A percentile compares a stretch with the other conserved stretches of the same genome.
Conservation (phyloP, 2,329 filamentous ascomycete species). For the Cryphonectria naterciae region DNA sequence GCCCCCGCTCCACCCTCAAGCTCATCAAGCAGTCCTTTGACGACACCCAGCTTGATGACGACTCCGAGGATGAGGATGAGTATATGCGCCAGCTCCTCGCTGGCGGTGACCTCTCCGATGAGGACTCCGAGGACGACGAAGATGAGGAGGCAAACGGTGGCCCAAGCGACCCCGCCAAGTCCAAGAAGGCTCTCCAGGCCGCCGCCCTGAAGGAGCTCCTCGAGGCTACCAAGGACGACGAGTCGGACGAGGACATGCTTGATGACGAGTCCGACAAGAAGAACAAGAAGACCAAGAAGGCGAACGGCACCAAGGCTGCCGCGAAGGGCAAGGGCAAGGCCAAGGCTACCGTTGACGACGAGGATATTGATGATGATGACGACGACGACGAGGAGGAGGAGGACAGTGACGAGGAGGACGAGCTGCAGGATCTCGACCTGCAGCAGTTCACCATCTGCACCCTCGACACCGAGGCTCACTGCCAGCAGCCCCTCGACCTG, state of each 20-base stretch:
- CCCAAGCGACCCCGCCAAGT: slow-evolving; percentile 88
- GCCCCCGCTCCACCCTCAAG: slow-evolving; percentile 85
- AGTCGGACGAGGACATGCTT: slow-evolving; percentile 72
- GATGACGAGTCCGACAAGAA: slow-evolving; percentile 58
- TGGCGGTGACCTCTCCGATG: slow-evolving; percentile 55
- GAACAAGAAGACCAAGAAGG: slow-evolving; percentile 61
- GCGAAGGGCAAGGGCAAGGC: slow-evolving; percentile 43
- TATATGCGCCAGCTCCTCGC: slow-evolving; percentile 59
- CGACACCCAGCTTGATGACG: slow-evolving; percentile 54
- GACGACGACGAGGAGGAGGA: slow-evolving; percentile 48
- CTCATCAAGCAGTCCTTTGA: slow-evolving; percentile 75
- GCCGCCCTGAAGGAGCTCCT: slow-evolving; percentile 79
- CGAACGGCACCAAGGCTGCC: slow-evolving; percentile 48
- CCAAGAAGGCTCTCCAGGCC: slow-evolving; percentile 81
- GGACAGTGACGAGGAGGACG: slow-evolving; percentile 55
- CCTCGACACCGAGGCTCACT: slow-evolving; percentile 87
- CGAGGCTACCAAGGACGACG: slow-evolving; percentile 63
- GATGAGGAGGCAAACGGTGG: slow-evolving; percentile 83
- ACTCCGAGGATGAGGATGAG: slow-evolving; percentile 69
- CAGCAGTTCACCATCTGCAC: slow-evolving; percentile 97
- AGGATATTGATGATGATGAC: slow-evolving; percentile 59
- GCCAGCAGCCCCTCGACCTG: slow-evolving; percentile 94
- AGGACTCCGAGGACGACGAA: slow-evolving; percentile 54
- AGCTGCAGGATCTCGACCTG: slow-evolving; percentile 67
- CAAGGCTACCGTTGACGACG: slow-evolving; percentile 63